Evolutionary conservation across 75 land plant genomes (phyloP), one percentile per base, ranked within the genome.

Genomic region (Ceratopteris richardii): DNA sequence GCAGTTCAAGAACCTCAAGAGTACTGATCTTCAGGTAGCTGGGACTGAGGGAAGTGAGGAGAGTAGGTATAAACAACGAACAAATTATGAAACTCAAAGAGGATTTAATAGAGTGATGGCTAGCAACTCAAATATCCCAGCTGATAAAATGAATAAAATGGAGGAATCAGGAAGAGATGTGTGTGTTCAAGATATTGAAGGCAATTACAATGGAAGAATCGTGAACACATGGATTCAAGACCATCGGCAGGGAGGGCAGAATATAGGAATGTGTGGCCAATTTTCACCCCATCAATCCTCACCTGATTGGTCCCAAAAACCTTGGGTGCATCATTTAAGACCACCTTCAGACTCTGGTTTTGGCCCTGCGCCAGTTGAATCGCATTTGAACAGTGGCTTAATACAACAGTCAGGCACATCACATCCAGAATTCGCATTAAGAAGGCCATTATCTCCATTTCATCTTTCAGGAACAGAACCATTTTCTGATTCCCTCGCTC

Each of bases 1-100:
- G 28, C 54, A 52, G 14, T 14, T 52, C 7, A 52, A 52, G 23
- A 26, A 23, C 28, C 24, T 52, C 29, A 52, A 52, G 29, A 52
- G 3, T 1, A 26, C 54, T 23, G 54, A 25, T 4, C 1, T 52
- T 2, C 18, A 52, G 28, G 27, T 52, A 26, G 29, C 25, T 19
- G 54, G 29, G 24, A 52, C 25, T 52, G 29, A 26, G 13, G 54
- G 28, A 26, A 52, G 25, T 1, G 54, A 46, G 1, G 48, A 14
- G n/a, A 17, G 4, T n/a, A 46, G 4, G 2, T 5, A 46, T 17
- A 46, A 14, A 46, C 12, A 2, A 20, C 4, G 4, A n/a, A n/a
- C 48, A 2, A 2, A 5, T 46, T 2, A 14, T 7, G 48, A 14
- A n/a, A 46, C 5, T 52, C 12, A 52, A 3, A 26, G 28, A 22